Conservation (phyloP, 371 early-diverging fungal genomes). For the Mortierella sp. region DNA sequence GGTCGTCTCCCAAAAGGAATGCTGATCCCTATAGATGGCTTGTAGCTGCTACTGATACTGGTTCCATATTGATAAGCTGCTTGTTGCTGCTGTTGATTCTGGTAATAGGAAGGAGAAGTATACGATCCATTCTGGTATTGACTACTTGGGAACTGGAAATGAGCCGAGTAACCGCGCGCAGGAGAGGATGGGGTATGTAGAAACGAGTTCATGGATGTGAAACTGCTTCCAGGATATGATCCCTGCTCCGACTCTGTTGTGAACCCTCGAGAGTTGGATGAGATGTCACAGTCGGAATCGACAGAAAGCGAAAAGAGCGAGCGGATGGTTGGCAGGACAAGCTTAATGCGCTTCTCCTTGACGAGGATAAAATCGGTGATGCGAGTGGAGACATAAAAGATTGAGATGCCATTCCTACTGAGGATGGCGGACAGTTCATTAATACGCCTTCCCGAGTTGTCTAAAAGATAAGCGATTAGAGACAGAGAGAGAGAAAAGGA, state of each 20-base stretch:
- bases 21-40: constrained; percentile 35
- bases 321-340: constrained; percentile 44
- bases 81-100: constrained; percentile 13
- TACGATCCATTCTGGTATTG: constrained; percentile 9
- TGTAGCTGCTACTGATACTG: constrained; percentile 32
- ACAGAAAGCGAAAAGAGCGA: constrained; percentile 42
- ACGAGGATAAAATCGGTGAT: constrained; percentile 80
- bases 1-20: constrained; percentile 42
- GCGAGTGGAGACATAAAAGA: constrained; percentile 81
- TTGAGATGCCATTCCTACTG: constrained; percentile 75
- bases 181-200: constrained; percentile 48
- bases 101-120: constrained; percentile 1
- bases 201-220: constrained; percentile 51
- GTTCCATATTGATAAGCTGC: constrained; percentile 9
- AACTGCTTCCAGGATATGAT: constrained; percentile 45
- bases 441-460: constrained; percentile 78
- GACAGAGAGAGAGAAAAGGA: neutral
- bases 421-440: constrained; percentile 78
- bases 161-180: constrained; percentile 7
- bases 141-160: constrained; percentile 24
- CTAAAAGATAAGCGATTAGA: constrained; percentile 42
- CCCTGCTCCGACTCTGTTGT: constrained; percentile 36
- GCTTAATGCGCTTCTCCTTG: constrained; percentile 47
- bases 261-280: constrained; percentile 25
- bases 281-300: constrained; percentile 48